Base-by-base conservation (phyloP, 108 stramenopile species). In the Cylindrotheca fusiformis region DNA sequence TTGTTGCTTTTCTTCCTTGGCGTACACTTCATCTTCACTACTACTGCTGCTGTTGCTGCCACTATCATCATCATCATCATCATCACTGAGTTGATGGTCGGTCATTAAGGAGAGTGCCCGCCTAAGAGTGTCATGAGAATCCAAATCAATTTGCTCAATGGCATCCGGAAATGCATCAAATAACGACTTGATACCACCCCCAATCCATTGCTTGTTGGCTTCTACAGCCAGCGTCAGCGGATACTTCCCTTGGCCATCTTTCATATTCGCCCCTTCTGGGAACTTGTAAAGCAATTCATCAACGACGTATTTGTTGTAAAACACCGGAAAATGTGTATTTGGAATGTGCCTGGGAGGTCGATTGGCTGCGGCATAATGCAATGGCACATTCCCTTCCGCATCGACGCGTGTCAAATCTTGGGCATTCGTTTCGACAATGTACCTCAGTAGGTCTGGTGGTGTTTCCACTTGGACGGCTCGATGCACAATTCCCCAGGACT, bases 391-490 rank as follows among this genome's bases (percentile, higher is more conserved):
- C 1, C 88, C 88, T 2, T 58, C 31, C 0, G 66, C 55, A 71
- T 93, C 88, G 17, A 72, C 60, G 33, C 79, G 63, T 18, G 80
- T 80, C 69, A 93, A 83, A 52, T 84, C 82, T 54, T 88, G 84
- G 44, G 88, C 77, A 63, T 89, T 90, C 2, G 88, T 93, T 75
- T 90, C 91, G 20, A 93, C 85, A 63, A 93, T 88, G 48, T 90
- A 90, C 18, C 88, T 58, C 68, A 93, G 67, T 50, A 93, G 65
- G 63, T 93, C 91, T 1, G 88, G 91, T 22, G 91, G 88, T 2
- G 78, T 76, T 52, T 86, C 86, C 26, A 83, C 77, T 50, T 86
- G 79, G 0, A 90, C 87, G 17, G 91, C 91, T 31, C 85, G 65
- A 46, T 93, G 91, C 0, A 93, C 91, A 36, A 89, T 77, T 19